Evolutionary conservation across 495 filamentous ascomycete species (phyloP), one percentile per base, ranked within the genome.

Genomic region (Penicillium taxi): DNA sequence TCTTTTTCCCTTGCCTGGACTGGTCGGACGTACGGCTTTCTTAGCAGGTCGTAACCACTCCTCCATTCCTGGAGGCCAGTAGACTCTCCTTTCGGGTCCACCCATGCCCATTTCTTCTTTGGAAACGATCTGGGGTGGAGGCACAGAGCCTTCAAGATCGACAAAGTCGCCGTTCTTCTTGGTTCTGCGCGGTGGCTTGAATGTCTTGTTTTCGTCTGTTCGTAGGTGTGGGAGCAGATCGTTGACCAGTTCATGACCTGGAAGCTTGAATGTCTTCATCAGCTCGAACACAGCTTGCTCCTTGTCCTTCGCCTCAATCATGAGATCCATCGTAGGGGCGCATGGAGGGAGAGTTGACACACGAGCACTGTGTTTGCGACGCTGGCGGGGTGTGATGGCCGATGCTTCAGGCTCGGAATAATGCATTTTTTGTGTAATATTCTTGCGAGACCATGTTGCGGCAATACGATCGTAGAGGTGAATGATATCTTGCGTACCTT

Each of bases 221-320:
- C 91, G 72, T 9, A 74, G 72, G 57, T 86, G 75, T 0, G 90
- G 88, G 11, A 88, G 64, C 5, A 98, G 65, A 43, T 94, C 84
- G 47, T 81, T 82, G 50, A 91, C 73, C 1, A 62, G 66, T 4
- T 90, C 73, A 53, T 80, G 80, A 2, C 83, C 85, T 0, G 87
- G 83, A 1, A 96, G 70, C 39, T 80, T 86, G 58, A 83, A 94
- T 1, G 67, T 91, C 20, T 80, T 69, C 85, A 95, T 95, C 9
- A 96, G 70, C 44, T 95, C 87, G 50, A 96, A 94, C 0, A 95
- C 88, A 0, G 91, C 88, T 58, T 96, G 91, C 58, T 98, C 91
- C 59, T 96, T 98, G 50, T 95, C 89, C 51, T 96, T 98, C 12
- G 91, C 91, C 64, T 98, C 91, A 40, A 96, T 95, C 91, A 96